These are phyloP conservation scores for Erodium trifolium DNA, from an alignment of 441 rosid genomes.

Conservation along the genomic window DNA sequence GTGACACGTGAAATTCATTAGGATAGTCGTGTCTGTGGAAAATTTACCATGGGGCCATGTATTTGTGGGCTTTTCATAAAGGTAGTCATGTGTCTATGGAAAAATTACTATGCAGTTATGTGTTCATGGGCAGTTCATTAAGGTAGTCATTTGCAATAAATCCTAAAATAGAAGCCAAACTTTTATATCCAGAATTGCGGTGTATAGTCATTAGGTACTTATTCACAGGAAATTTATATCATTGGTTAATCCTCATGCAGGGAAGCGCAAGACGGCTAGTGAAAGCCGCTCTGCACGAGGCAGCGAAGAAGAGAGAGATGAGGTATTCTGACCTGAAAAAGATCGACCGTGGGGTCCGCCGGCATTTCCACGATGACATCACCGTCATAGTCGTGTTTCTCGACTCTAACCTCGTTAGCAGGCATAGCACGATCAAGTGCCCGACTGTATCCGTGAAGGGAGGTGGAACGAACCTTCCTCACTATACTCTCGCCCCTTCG, in stretches of 20 bases:
- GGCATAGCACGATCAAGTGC: conserved; percentile 35
- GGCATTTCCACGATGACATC: conserved; percentile 94
- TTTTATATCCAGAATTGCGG: too few relatives aligned
- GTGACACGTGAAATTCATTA: too few relatives aligned
- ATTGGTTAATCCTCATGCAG: conserved; percentile 31
- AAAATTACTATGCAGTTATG: too few relatives aligned
- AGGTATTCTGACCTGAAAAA: conserved; percentile 91
- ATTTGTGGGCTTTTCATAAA: too few relatives aligned
- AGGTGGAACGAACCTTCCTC: conserved; percentile 49
- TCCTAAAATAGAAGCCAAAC: too few relatives aligned
- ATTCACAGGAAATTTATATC: too few relatives aligned
- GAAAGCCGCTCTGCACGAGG: conserved; percentile 24
- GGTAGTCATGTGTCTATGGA: too few relatives aligned
- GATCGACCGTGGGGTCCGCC: conserved; percentile 82
- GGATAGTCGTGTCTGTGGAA: too few relatives aligned
- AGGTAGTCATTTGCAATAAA: too few relatives aligned
- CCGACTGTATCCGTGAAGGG: conserved; percentile 57
- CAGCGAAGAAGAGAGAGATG: conserved; percentile 89
- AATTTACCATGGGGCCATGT: too few relatives aligned
- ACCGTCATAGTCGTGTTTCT: conserved; percentile 78
- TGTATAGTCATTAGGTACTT: too few relatives aligned
- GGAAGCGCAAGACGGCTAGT: conserved; percentile 84
- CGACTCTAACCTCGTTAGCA: conserved; percentile 53
- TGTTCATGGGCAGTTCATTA: too few relatives aligned
- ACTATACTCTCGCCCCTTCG: conserved; percentile 17